A percentile compares a stretch with the other conserved stretches of the same genome.
Evolutionary conservation across 2,329 filamentous ascomycete species (phyloP).

Genomic region (Podosphaera aphanis): DNA sequence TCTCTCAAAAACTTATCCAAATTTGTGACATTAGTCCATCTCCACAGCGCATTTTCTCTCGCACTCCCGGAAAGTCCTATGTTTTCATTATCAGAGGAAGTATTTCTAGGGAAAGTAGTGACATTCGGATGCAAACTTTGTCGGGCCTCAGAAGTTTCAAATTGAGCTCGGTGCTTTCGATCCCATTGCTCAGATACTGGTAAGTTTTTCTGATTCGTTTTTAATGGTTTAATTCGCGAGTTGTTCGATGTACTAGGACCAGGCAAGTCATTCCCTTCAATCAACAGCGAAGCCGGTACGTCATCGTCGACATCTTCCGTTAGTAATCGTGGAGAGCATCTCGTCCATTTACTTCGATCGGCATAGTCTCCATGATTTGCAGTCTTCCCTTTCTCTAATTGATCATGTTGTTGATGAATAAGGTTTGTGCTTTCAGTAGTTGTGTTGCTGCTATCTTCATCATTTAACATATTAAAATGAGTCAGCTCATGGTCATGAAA

Average conservation of each 20-base stretch:
- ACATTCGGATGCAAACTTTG: constrained; percentile 18
- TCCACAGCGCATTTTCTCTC: constrained; percentile 46
- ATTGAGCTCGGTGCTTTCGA: constrained; percentile 24
- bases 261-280: constrained; percentile 26
- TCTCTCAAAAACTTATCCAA: constrained; percentile 45
- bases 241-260: constrained; percentile 11
- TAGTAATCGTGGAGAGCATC: constrained; percentile 15
- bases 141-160: constrained; percentile 29
- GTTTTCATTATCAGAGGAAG: constrained; percentile 23
- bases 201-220: constrained; percentile 7
- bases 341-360: constrained; percentile 9
- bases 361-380: background rate
- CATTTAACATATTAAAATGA: constrained; percentile 13
- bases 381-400: background rate
- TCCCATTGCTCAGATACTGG: constrained; percentile 22
- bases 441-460: constrained; percentile 14
- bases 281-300: constrained; percentile 37
- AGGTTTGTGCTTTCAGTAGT: constrained; percentile 15
- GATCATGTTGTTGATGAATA: constrained; percentile 7
- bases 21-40: constrained; percentile 49
- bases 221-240: constrained; percentile 5
- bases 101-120: constrained; percentile 11
- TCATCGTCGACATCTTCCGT: constrained; percentile 23
- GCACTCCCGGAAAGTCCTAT: constrained; percentile 29
- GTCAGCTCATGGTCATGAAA: constrained; percentile 15